Conservation (phyloP, 1,284 basidiomycete species). For the Sanghuangporus weigelae region DNA sequence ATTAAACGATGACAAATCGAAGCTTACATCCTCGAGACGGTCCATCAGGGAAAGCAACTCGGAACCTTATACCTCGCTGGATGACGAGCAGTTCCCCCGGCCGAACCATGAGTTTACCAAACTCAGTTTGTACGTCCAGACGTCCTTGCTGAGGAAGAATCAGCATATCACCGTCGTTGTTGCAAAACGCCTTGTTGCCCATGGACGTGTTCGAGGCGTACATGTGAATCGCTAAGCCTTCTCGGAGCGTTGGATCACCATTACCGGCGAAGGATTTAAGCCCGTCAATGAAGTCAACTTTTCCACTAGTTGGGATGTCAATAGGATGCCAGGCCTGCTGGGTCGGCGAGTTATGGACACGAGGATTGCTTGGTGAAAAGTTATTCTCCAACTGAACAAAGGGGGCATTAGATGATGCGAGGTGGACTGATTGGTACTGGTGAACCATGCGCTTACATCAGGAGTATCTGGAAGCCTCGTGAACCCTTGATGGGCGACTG, state of each 20-base stretch:
- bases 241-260: conserved; percentile 55
- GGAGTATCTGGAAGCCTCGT: conserved; percentile 48
- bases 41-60: conserved; percentile 51
- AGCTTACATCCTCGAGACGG: conserved; percentile 46
- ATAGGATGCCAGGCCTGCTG: conserved; percentile 70
- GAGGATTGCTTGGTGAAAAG: conserved; percentile 55
- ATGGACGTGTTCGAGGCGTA: conserved; percentile 60
- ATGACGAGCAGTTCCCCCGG: conserved; percentile 62
- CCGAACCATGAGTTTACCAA: conserved; percentile 62
- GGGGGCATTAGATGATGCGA: conserved; percentile 1
- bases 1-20: not conserved
- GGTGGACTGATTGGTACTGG: conserved; percentile 16
- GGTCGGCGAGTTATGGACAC: conserved; percentile 56
- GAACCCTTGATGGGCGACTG: conserved; percentile 65
- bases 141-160: conserved; percentile 63
- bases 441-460: conserved; percentile 37
- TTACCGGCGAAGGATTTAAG: conserved; percentile 61
- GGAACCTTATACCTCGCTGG: conserved; percentile 63
- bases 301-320: conserved; percentile 42
- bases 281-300: conserved; percentile 57
- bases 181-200: conserved; percentile 60
- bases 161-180: conserved; percentile 65
- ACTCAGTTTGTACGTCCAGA: conserved; percentile 66
- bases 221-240: conserved; percentile 60
- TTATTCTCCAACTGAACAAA: conserved; percentile 45